Base-by-base conservation (phyloP, 2,329 filamentous ascomycete species). In the Alternaria sp. region DNA sequence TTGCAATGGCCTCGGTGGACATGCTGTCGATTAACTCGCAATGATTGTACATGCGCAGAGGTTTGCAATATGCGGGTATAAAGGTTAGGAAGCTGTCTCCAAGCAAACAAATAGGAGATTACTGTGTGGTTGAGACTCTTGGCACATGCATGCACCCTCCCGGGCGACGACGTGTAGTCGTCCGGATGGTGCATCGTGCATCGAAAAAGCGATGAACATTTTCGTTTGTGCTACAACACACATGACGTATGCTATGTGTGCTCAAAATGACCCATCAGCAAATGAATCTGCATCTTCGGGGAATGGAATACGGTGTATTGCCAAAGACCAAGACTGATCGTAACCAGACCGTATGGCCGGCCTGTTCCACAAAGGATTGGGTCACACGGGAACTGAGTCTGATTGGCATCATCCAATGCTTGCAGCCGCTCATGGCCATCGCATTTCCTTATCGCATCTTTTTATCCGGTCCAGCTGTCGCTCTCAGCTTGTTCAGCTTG, bases 401-500 rank as follows among this genome's bases (percentile, higher is more conserved):
- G 2, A 1, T 19, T n/a, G 9, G 15, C 40, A 19, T 2, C 10
- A 4, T 36, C 30, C 21, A 21, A 21, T 21, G 21, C 21, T 21
- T 21, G 28, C 11, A 51, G 21, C 28, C 17, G 28, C 49, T 23
- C 3, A 36, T 17, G 19, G 49, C 19, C 5, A 17, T 8, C 11
- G 13, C 54, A 28, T 57, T 30, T 46, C 57, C 23, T 30, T 69
- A 68, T 40, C 7, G 52, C 0, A 12, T 66, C 70, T 79, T 80
- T 69, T 79, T 80, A 21, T 71, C 69, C 23, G 66, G 65, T 5
- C 69, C 70, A 3, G 67, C 71, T 54, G 78, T 79, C 49, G 74
- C 77, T 61, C 66, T 80, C 62, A 87, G 70, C 65, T 82, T 85
- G 74, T 81, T 79, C 59, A 88, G 70, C 65, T 83, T 81, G 75